These are phyloP conservation scores for Fagus crenata DNA, from an alignment of 306 rosid species.

Conservation along the genomic window DNA sequence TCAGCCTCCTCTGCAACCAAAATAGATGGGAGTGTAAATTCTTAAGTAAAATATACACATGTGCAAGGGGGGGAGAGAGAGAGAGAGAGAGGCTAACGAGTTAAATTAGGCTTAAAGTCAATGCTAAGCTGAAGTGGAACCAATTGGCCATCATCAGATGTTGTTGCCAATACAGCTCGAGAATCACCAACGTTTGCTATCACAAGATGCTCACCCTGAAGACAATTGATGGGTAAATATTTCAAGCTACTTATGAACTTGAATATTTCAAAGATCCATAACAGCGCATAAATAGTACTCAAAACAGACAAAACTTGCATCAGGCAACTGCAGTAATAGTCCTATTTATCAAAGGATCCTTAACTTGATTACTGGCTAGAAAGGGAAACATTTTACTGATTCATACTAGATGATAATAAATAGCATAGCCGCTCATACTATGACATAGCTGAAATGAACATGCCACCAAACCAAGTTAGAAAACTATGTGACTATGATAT, in stretches of 20 bases:
- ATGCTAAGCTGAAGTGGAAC: conserved; percentile 61
- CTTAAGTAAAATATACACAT: neutral
- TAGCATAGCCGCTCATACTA: neutral
- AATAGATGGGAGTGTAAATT: conserved; percentile 2
- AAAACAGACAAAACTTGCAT: neutral
- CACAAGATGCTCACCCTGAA: conserved; percentile 64
- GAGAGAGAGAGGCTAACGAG: conserved; percentile 37
- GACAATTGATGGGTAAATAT: conserved; percentile 6
- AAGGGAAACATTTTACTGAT: neutral
- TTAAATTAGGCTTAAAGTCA: conserved; percentile 70
- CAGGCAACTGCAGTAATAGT: neutral
- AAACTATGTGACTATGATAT: neutral
- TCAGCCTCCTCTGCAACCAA: conserved; percentile 61
- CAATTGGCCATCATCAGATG: conserved; percentile 53
- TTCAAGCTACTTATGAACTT: conserved; percentile 12
- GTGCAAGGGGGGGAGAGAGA: neutral
- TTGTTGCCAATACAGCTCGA: conserved; percentile 66
- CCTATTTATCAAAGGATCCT: neutral
- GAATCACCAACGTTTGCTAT: conserved; percentile 75
- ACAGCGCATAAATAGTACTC: neutral
- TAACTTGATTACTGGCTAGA: neutral
- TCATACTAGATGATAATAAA: neutral
- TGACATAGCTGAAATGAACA: neutral
- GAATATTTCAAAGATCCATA: neutral
- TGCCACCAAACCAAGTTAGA: conserved; percentile 1